Base-by-base conservation (phyloP, 495 filamentous ascomycete species). In the Penicillium odoratum region DNA sequence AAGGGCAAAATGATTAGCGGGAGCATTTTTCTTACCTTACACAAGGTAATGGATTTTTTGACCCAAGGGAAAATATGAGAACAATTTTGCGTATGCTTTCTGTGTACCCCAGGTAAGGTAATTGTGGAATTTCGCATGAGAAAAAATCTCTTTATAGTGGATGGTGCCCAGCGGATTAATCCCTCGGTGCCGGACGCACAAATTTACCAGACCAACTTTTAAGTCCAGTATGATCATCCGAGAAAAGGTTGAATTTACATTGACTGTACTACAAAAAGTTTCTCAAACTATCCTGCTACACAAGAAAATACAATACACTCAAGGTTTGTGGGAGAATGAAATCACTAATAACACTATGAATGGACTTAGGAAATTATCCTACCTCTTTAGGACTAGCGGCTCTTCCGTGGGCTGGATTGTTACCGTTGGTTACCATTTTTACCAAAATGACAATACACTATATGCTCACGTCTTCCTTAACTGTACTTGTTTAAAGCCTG, bases 1-100 rank as follows among this genome's bases (percentile, higher is more conserved):
- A 60, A 58, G 56, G 58, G 53, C 52, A 43, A 46, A 58, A 51
- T 67, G 63, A 13, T 63, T 69, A 64, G 63, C 60, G 60, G 63
- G 63, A 59, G 52, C 38, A 44, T 42, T 51, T 42, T 53, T 30
- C 51, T 44, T 53, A 53, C 51, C 25, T 34, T 44, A 53, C 34
- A 43, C 38, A 34, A 53, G 34, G 38, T 30, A 42, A 11, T 44
- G 16, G 36, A 28, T 42, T 28, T 44, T 16, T 31, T 16, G 46
- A 31, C 11, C 15, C 28, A 48, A 31, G 28, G 28, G 7, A 48
- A 48, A 48, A 33, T 48, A 7, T 16, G n/a, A 48, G 26, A 38
- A 38, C 25, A 40, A 43, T 34, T 47, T 26, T 46, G 18, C 15
- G 34, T 44, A 25, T 31, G 42, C 42, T 52, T 52, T 42, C 43